A percentile compares a stretch with the other conserved stretches of the same genome.
These are phyloP conservation scores for Mangifera indica DNA, from an alignment of 345 rosid genomes.

Conservation along the genomic window DNA sequence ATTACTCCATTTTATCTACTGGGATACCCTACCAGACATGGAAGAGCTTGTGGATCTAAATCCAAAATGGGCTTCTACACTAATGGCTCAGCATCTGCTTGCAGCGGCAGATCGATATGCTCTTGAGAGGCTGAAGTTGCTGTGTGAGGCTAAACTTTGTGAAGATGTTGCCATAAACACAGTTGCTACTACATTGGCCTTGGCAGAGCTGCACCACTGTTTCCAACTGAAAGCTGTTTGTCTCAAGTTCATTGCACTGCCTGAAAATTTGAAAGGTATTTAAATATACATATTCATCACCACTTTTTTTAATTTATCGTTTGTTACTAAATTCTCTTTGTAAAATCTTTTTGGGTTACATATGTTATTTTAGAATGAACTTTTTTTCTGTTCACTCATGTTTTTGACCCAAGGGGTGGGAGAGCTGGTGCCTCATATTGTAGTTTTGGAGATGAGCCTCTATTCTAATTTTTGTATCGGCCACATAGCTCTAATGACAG, in stretches of 20 bases:
- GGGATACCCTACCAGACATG: conserved; percentile 73
- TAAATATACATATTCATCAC: not conserved
- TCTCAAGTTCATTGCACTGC: conserved; percentile 60
- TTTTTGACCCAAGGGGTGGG: not conserved
- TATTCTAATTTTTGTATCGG: not conserved
- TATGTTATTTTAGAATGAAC: not conserved
- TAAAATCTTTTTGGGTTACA: not conserved
- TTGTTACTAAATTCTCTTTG: not conserved
- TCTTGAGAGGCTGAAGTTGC: conserved; percentile 64
- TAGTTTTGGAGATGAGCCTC: not conserved
- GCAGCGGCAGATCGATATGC: conserved; percentile 84
- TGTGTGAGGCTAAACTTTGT: conserved; percentile 68
- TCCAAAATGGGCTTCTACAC: conserved; percentile 60
- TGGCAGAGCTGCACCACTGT: conserved; percentile 87
- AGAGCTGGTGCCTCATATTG: not conserved
- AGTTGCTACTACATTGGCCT: conserved; percentile 73
- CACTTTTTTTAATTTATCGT: not conserved
- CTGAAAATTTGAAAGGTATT: conserved; percentile 63
- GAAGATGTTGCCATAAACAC: conserved; percentile 67
- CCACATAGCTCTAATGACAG: not conserved
- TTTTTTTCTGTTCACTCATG: not conserved
- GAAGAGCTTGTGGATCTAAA: conserved; percentile 62
- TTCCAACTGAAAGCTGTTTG: conserved; percentile 66
- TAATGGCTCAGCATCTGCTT: conserved; percentile 76
- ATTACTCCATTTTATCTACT: conserved; percentile 76